These are phyloP conservation scores for Stephanodiscus minutulus DNA, from an alignment of 108 stramenopile species.

Conservation along the genomic window DNA sequence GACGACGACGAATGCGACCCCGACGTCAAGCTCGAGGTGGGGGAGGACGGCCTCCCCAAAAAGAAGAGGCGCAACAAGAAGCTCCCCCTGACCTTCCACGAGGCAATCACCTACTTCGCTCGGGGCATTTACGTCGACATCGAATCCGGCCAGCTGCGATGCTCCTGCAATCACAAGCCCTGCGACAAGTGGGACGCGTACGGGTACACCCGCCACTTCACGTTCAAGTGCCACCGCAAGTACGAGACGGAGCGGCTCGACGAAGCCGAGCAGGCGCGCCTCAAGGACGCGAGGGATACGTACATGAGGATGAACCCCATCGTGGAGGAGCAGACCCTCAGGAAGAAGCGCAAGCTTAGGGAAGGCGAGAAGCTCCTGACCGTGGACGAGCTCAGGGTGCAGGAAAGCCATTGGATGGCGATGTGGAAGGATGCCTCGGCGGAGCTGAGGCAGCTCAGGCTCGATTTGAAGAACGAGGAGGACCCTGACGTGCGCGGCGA, in stretches of 20 bases:
- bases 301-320: slow-evolving; percentile 15
- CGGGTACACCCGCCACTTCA: slow-evolving; percentile 31
- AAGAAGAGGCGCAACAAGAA: slow-evolving; percentile 28
- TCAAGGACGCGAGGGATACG: slow-evolving; percentile 22
- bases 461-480: slow-evolving; percentile 18
- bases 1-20: not conserved
- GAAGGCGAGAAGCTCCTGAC: slow-evolving; percentile 23
- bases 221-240: slow-evolving; percentile 30
- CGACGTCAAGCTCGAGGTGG: slow-evolving; percentile 1
- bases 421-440: slow-evolving; percentile 21
- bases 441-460: slow-evolving; percentile 11
- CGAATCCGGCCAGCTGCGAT: slow-evolving; percentile 20
- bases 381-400: slow-evolving; percentile 19
- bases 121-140: slow-evolving; percentile 14
- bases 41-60: slow-evolving; percentile 12
- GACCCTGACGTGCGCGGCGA: slow-evolving; percentile 20
- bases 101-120: slow-evolving; percentile 12
- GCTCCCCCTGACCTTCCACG: slow-evolving; percentile 19
- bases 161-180: slow-evolving; percentile 32
- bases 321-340: not conserved
- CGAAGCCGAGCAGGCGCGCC: slow-evolving; percentile 18
- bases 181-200: slow-evolving; percentile 33
- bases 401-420: slow-evolving; percentile 25
- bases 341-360: slow-evolving; percentile 2
- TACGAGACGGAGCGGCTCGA: slow-evolving; percentile 22